Evolutionary conservation across 108 stramenopile genomes (phyloP), one percentile per base, ranked within the genome.

Genomic region (Nannochloropsis oceanica): DNA sequence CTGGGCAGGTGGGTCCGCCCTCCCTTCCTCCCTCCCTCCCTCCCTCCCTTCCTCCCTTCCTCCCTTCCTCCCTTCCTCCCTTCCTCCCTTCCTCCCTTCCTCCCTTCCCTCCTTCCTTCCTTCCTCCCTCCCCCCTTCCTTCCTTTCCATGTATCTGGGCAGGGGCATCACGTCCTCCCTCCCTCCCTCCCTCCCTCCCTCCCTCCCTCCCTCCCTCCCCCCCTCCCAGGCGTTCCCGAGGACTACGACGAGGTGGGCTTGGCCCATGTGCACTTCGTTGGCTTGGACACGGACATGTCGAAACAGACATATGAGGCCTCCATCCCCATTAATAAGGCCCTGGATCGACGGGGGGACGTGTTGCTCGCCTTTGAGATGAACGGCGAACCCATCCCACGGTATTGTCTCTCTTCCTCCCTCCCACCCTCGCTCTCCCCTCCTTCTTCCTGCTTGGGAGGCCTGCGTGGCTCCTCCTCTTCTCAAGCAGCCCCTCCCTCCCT

Each of bases 311-410:
- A 88, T 34, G 87, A 87, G 10, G 94, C 94, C 18, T 95, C 95
- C 7, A 94, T 97, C 82, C 94, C 93, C 24, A 89, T 94, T 83
- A 87, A 90, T 84, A 96, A 96, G 90, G 97, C 96, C 11, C 84
- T 93, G 26, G 92, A 90, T 85, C 93, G 93, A 18, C 93, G 92
- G 83, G 96, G 96, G 10, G 97, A 99, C 89, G 94, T 93, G n/a
- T 89, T 99, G 79, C 81, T 99, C 44, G 95, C 95, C 34, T 96
- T 95, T 85, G 96, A 96, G 91, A 98, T 99, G 99, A 98, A 99
- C 88, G 97, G 92, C 8, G 92, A 93, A 84, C 92, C 91, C 10
- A 80, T 80, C 80, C 46, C 46, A 14, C 46, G 46, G 46, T 50
- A n/a, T n/a, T n/a, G n/a, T n/a, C n/a, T n/a, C n/a, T n/a, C n/a